These are phyloP conservation scores for Rhizodiscina lignyota DNA, from an alignment of 495 filamentous ascomycete genomes.

Conservation along the genomic window DNA sequence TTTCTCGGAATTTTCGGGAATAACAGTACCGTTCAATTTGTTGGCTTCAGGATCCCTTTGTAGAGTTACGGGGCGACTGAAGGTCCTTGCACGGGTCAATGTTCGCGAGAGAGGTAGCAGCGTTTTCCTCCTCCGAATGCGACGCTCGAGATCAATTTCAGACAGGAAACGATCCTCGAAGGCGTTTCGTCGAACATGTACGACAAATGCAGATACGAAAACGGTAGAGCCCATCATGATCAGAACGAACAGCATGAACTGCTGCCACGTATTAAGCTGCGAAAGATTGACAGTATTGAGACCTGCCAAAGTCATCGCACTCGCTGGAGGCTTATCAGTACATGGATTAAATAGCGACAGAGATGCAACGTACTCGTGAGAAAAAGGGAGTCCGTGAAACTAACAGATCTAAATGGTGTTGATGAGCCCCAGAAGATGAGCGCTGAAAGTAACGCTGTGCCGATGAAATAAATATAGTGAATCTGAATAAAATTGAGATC, in stretches of 20 bases:
- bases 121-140: conserved; percentile 19
- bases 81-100: no score
- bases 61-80: no score
- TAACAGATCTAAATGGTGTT: conserved; percentile 40
- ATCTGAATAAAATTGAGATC: conserved; percentile 45
- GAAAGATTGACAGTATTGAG: conserved; percentile 40
- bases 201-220: conserved; percentile 44
- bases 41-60: no score
- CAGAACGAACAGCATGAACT: conserved; percentile 53
- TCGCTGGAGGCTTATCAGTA: no score
- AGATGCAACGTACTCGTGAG: conserved; percentile 26
- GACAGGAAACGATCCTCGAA: conserved; percentile 34
- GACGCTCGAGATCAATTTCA: conserved; percentile 45
- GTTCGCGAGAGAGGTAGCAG: conserved; percentile 2
- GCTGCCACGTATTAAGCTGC: conserved; percentile 63
- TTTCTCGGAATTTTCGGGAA: no score
- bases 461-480: conserved; percentile 65
- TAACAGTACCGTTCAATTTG: no score
- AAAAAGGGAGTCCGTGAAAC: conserved; percentile 63
- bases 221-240: conserved; percentile 59
- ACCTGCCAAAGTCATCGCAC: conserved; percentile 63
- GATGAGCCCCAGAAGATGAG: conserved; percentile 60
- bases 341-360: no score
- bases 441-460: conserved; percentile 43
- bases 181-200: conserved; percentile 47